Percentiles rank a stretch among this genome's conserved stretches.
phyloP scores from a whole-genome alignment of 176 grass and related monocot genomes.

The Alloteropsis semialata region DNA sequence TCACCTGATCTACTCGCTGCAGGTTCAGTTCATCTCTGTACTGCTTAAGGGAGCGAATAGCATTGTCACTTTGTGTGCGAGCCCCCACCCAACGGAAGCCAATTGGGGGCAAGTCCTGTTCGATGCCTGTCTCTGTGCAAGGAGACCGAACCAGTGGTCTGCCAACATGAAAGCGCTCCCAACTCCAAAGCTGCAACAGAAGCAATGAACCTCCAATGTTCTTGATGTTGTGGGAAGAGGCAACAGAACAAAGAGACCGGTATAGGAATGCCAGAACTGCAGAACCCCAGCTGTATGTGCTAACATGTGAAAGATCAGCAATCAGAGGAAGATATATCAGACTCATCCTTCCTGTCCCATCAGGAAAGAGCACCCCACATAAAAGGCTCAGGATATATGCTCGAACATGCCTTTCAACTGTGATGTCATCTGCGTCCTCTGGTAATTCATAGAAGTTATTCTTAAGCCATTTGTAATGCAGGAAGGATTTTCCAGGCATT shows the following conservation, averaged over 20 bases:
- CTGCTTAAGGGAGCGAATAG: slow-evolving; percentile 54
- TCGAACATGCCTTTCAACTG: slow-evolving; percentile 52
- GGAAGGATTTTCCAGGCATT: slow-evolving; percentile 60
- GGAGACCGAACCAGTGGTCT: slow-evolving; percentile 48
- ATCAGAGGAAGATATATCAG: slow-evolving; percentile 62
- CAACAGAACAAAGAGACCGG: slow-evolving; percentile 61
- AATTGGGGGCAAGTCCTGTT: slow-evolving; percentile 40
- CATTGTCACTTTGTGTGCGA: slow-evolving; percentile 54
- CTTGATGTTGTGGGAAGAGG: slow-evolving; percentile 60
- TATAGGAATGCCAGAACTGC: slow-evolving; percentile 59
- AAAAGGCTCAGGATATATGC: slow-evolving; percentile 68
- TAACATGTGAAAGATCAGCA: slow-evolving; percentile 54
- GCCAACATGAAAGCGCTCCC: slow-evolving; percentile 65
- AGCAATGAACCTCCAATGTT: slow-evolving; percentile 64
- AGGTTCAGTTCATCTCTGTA: slow-evolving; percentile 66
- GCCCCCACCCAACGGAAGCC: slow-evolving; percentile 62
- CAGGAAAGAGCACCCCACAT: slow-evolving; percentile 62
- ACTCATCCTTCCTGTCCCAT: slow-evolving; percentile 59
- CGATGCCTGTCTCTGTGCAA: slow-evolving; percentile 16
- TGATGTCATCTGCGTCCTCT: slow-evolving; percentile 46
- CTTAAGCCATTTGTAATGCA: slow-evolving; percentile 67
- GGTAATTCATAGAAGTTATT: slow-evolving; percentile 62
- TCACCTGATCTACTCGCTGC: slow-evolving; percentile 54
- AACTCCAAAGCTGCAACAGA: slow-evolving; percentile 71
- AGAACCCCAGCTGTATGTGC: slow-evolving; percentile 53